These are phyloP conservation scores for Termitomyces sp. DNA, from an alignment of 768 basidiomycete genomes.

Conservation along the genomic window DNA sequence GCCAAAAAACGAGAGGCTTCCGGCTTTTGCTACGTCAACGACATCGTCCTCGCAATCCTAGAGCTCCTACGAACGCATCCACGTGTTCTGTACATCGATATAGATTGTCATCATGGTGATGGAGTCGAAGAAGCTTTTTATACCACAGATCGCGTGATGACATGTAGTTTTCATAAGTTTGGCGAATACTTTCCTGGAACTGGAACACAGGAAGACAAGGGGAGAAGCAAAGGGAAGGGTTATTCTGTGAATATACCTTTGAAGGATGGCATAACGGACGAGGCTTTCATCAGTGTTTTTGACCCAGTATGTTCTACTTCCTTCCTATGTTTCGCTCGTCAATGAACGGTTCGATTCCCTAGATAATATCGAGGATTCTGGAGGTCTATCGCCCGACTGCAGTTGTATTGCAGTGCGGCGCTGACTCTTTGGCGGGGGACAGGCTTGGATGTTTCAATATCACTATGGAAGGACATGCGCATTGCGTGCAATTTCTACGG, in stretches of 20 bases:
- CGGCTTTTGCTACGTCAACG: slow-evolving; percentile 99
- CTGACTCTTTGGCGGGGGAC: slow-evolving; percentile 92
- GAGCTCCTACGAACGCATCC: slow-evolving; percentile 83
- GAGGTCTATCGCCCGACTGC: slow-evolving; percentile 86
- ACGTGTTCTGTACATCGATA: slow-evolving; percentile 94
- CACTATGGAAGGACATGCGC: slow-evolving; percentile 91
- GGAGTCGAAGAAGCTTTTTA: slow-evolving; percentile 99
- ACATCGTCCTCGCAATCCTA: slow-evolving; percentile 91
- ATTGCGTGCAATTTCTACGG: slow-evolving; percentile 84
- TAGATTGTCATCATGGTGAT: slow-evolving; percentile 98
- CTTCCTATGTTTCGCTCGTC: neutral
- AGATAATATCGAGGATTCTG: slow-evolving; percentile 82
- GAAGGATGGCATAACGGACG: slow-evolving; percentile 92
- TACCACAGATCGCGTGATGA: slow-evolving; percentile 96
- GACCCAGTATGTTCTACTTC: slow-evolving; percentile 61
- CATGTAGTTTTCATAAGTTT: slow-evolving; percentile 94
- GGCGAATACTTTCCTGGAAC: slow-evolving; percentile 94
- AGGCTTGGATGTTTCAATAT: slow-evolving; percentile 96
- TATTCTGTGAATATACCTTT: slow-evolving; percentile 93
- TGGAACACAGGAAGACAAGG: slow-evolving; percentile 77
- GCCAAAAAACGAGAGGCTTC: slow-evolving; percentile 99
- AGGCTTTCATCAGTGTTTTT: slow-evolving; percentile 82
- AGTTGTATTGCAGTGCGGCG: slow-evolving; percentile 91
- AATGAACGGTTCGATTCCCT: neutral
- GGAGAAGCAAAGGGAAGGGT: slow-evolving; percentile 75